A percentile compares a stretch with the other conserved stretches of the same genome.
phyloP scores from a whole-genome alignment of 2,329 filamentous ascomycete genomes.

The Phoma herbarum region DNA sequence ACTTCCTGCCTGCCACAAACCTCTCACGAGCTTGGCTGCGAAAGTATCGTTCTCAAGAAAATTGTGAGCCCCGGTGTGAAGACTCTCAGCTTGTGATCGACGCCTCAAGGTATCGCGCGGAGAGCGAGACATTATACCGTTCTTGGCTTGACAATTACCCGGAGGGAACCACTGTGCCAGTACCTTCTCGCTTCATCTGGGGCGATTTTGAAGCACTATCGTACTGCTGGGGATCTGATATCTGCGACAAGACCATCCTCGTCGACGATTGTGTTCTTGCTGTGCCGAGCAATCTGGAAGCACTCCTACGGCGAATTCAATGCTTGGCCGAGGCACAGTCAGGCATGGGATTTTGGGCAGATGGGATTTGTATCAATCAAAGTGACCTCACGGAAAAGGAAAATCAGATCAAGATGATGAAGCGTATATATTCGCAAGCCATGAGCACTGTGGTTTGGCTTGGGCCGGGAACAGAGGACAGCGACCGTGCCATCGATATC shows the following conservation, averaged over 20 bases:
- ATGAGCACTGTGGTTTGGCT: conserved; percentile 1
- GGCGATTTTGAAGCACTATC: conserved; percentile 2
- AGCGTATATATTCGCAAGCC: background rate
- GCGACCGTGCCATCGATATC: background rate
- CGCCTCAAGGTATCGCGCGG: no score
- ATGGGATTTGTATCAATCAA: conserved; percentile 10
- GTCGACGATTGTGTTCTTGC: background rate
- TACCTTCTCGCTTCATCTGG: conserved; percentile 4
- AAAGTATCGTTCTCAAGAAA: no score
- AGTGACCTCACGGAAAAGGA: background rate
- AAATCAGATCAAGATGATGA: conserved; percentile 1
- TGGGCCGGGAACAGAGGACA: background rate
- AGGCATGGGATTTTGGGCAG: conserved; percentile 5
- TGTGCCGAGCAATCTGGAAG: background rate
- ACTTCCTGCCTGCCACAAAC: no score
- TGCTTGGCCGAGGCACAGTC: background rate
- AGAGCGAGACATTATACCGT: no score
- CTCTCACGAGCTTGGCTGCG: no score
- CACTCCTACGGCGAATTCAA: background rate
- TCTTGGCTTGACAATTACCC: no score
- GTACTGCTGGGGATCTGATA: background rate
- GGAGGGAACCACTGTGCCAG: background rate
- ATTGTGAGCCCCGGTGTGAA: no score
- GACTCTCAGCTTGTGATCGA: no score
- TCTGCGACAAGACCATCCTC: background rate